A percentile compares a stretch with the other conserved stretches of the same genome.
phyloP scores from a whole-genome alignment of 441 rosid genomes.

The Populus hybrid region DNA sequence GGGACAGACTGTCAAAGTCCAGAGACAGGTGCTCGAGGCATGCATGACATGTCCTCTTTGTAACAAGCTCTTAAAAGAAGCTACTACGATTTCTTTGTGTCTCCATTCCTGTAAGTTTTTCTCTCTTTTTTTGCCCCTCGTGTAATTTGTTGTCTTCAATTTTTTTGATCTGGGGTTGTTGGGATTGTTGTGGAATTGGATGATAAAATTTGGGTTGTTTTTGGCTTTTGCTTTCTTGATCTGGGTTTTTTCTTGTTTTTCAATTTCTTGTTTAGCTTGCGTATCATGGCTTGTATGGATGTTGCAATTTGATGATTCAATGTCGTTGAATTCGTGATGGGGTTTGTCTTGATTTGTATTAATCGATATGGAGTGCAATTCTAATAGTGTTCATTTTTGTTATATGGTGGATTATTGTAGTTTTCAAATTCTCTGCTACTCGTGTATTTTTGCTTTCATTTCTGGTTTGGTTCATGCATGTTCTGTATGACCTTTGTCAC shows the following conservation, averaged over 20 bases:
- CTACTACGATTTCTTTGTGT: slow-evolving; percentile 69
- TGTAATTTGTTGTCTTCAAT: neutral
- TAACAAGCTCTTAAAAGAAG: slow-evolving; percentile 51
- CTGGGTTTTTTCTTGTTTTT: slow-evolving; percentile 17
- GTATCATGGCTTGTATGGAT: neutral
- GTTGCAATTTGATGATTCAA: neutral
- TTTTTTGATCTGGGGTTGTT: slow-evolving; percentile 24
- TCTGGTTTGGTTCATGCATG: slow-evolving; percentile 5
- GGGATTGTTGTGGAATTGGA: slow-evolving; percentile 7
- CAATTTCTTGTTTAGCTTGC: slow-evolving; percentile 11
- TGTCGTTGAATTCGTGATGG: neutral
- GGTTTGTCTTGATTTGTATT: neutral
- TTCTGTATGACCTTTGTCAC: neutral
- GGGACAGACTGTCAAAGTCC: slow-evolving; percentile 40
- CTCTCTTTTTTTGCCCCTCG: neutral
- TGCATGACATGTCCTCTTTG: slow-evolving; percentile 81
- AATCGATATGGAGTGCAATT: neutral
- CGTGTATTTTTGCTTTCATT: neutral
- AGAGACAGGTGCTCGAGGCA: slow-evolving; percentile 46
- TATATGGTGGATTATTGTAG: neutral
- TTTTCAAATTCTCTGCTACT: neutral
- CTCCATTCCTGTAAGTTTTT: slow-evolving; percentile 66
- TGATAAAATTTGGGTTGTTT: slow-evolving; percentile 24
- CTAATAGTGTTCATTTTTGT: neutral
- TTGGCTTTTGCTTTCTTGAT: slow-evolving; percentile 22